Percentiles rank a stretch among this genome's conserved stretches.
These are phyloP conservation scores for Oehlia diaphana DNA, from an alignment of 192 early-diverging fungal genomes.

Conservation along the genomic window DNA sequence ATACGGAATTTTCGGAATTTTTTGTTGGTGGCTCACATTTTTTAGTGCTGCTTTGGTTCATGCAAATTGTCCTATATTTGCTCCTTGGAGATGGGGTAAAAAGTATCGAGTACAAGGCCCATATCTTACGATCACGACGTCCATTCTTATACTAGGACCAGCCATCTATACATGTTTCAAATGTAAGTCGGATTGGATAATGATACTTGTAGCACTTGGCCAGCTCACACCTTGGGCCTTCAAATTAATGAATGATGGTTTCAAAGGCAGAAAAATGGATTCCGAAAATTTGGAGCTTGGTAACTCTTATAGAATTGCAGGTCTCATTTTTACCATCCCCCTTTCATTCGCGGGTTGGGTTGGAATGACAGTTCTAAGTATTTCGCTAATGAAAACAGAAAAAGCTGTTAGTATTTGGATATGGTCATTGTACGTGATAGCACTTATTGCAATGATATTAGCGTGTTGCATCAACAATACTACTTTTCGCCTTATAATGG, in stretches of 20 bases:
- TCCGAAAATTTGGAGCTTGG: background rate
- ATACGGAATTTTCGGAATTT: slow-evolving; percentile 21
- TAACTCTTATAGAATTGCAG: background rate
- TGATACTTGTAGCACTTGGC: slow-evolving; percentile 12
- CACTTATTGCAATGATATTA: background rate
- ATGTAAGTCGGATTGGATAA: background rate
- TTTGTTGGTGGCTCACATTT: slow-evolving; percentile 6
- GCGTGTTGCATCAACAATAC: too few species aligned
- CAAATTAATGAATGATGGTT: slow-evolving; percentile 26
- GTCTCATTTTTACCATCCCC: background rate
- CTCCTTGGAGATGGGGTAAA: background rate
- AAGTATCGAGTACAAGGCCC: background rate
- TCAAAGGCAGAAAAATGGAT: background rate
- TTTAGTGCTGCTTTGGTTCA: background rate
- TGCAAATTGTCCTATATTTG: background rate
- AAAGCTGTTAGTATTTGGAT: slow-evolving; percentile 7
- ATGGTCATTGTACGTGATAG: slow-evolving; percentile 10
- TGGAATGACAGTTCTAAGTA: background rate
- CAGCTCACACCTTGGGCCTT: slow-evolving; percentile 24
- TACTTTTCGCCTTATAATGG: background rate
- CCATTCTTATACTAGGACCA: background rate
- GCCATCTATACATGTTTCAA: background rate
- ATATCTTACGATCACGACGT: background rate
- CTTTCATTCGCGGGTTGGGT: slow-evolving; percentile 1
- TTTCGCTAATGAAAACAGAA: background rate